Evolutionary conservation across 2,329 filamentous ascomycete species (phyloP), one percentile per base, ranked within the genome.

Genomic region (Aspergillus versicolor): DNA sequence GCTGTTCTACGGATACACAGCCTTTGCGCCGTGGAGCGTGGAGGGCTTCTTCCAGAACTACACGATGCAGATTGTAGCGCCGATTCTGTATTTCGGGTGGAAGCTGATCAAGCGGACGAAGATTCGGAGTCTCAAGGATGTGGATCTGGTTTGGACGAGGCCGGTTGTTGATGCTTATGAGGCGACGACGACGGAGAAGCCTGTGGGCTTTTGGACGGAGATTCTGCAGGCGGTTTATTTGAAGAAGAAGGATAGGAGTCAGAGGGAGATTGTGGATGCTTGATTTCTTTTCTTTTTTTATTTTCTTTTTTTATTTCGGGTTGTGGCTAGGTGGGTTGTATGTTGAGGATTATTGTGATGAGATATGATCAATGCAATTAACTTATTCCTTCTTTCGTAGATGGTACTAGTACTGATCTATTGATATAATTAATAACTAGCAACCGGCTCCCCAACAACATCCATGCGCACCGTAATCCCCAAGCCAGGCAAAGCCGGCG

Each of bases 361-460:
- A 30, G 27, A 30, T 9, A 30, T 30, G 27, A 30, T 30, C 8
- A 30, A 30, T 30, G 9, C 27, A 30, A 11, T 30, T 9, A 30
- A 9, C 27, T 4, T 30, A 30, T 30, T 4, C 1, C 21, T 21
- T 21, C 21, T 21, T 21, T 21, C 3, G 3, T 21, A 21, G 21
- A 21, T 3, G 21, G 21, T 21, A 21, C 21, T 21, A 21, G 21
- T 4, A 21, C 21, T 21, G 21, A 21, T 21, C 21, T 21, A 21
- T 21, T 4, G 21, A 21, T 21, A 21, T 21, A 21, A 21, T 21
- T 24, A 42, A 32, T 59, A 63, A 21, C 59, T 57, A 21, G 61
- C 61, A 17, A 61, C 52, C 43, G 61, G 50, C 38, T 58, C 56
- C 12, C 61, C 59, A 5, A 59, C 11, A 2, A 61, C 56, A 32